Percentiles rank a stretch among this genome's conserved stretches.
These are phyloP conservation scores for Diphasiastrum complanatum DNA, from an alignment of 83 land plant genomes.

Conservation along the genomic window DNA sequence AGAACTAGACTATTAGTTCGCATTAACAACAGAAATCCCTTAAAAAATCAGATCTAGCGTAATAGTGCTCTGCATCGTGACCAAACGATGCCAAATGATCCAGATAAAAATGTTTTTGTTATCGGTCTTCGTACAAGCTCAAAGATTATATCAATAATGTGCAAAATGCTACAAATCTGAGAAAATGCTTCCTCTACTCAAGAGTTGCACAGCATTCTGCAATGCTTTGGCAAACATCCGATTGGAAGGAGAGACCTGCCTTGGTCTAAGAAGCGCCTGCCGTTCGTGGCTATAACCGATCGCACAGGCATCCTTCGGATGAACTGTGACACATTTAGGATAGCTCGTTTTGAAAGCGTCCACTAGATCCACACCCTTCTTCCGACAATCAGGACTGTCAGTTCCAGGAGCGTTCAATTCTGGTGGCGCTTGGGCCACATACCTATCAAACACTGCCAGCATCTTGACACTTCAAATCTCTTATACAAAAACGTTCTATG, in stretches of 20 bases:
- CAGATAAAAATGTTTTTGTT: no score
- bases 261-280: constrained; percentile 25
- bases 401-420: constrained; percentile 20
- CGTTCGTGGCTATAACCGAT: constrained; percentile 20
- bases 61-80: no score
- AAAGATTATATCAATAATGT: not conserved
- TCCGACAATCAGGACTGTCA: constrained; percentile 12
- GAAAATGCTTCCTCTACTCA: not conserved
- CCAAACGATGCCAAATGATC: no score
- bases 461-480: constrained; percentile 20
- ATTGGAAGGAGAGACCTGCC: constrained; percentile 4
- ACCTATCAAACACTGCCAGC: constrained; percentile 25
- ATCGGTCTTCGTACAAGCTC: no score
- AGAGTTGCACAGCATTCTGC: not conserved
- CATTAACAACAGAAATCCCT: no score
- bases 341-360: constrained; percentile 8
- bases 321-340: constrained; percentile 21
- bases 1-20: no score
- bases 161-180: not conserved
- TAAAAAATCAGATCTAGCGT: no score
- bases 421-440: constrained; percentile 24
- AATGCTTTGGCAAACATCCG: not conserved
- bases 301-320: constrained; percentile 16
- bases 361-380: constrained; percentile 12
- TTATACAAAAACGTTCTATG: no score